Percentiles rank a stretch among this genome's conserved stretches.
phyloP scores from a whole-genome alignment of 805 yeast species.

The Saccharomycopsis amapae region DNA sequence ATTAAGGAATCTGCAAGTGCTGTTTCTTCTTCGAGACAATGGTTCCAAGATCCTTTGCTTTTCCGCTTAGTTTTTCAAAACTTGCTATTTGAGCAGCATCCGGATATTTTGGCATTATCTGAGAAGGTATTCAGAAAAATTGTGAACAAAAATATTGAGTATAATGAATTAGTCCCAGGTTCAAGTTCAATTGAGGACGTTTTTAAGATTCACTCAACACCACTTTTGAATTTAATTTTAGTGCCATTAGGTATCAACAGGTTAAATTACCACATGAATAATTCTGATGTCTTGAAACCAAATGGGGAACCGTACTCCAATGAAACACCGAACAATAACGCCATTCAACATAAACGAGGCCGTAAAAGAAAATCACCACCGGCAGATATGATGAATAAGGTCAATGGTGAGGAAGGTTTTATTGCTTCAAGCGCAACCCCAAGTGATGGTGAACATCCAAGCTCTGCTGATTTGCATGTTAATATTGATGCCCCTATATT shows the following conservation, averaged over 20 bases:
- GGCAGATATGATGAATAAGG: conserved; percentile 18
- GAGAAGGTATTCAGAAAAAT: conserved; percentile 51
- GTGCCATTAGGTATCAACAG: conserved; percentile 95
- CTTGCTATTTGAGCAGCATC: conserved; percentile 80
- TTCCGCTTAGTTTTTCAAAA: conserved; percentile 80
- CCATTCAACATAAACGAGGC: conserved; percentile 29
- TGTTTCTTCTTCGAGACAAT: conserved; percentile 29
- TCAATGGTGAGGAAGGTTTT: background rate
- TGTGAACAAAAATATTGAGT: conserved; percentile 37
- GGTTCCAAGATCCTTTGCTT: conserved; percentile 74
- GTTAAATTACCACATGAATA: conserved; percentile 77
- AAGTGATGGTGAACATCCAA: conserved; percentile 34
- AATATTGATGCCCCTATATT: conserved; percentile 92
- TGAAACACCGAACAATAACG: conserved; percentile 3
- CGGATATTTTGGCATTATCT: conserved; percentile 59
- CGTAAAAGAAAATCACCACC: conserved; percentile 40
- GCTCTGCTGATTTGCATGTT: conserved; percentile 51
- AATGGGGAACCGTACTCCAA: conserved; percentile 45
- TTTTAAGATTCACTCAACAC: conserved; percentile 50
- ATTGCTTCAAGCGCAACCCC: background rate
- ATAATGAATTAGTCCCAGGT: conserved; percentile 24
- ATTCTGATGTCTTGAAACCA: conserved; percentile 68
- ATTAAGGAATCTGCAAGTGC: conserved; percentile 40
- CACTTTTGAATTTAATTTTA: conserved; percentile 62
- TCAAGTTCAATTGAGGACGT: conserved; percentile 39